Evolutionary conservation across 2,329 filamentous ascomycete species (phyloP), one percentile per base, ranked within the genome.

Genomic region (Coniochaeta sp.): DNA sequence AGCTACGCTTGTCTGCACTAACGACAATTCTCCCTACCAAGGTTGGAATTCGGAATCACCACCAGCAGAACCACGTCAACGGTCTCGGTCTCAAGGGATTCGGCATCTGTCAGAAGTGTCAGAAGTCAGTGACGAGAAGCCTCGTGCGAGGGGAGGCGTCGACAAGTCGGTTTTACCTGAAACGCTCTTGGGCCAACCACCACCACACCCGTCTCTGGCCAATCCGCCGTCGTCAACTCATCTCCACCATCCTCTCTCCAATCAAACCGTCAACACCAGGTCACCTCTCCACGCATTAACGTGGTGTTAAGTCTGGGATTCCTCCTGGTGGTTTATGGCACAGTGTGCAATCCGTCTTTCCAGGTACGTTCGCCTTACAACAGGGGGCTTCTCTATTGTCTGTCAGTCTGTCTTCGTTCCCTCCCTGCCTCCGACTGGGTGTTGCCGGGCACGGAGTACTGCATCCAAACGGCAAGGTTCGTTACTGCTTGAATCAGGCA

Each of bases 131-230:
- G 32, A 36, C 30, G 24, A 34, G 54, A 36, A 24, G 19, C 52
- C n/a, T 34, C 52, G n/a, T 28, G 7, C 30, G 54, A 38, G 17
- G 52, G 32, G 8, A 30, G 50, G 50, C 50, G 34, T 56, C 32
- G 54, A 56, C 28, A 36, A 19, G 55, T 57, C 55, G 12, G 55
- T 57, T 57, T 57, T 57, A 57, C 34, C 38, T 57, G 55, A 57
- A 57, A 57, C 55, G 24, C n/a, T 17, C 55, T 57, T 57, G 34
- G 22, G 34, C 55, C 34, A 57, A 57, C 55, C 55, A 44, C 55
- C 55, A 57, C 55, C 55, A 44, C 55, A 30, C 38, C 55, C 17
- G 16, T 6, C n/a, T 42, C 38, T 57, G 55, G 32, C 55, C 55
- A 57, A 57, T 57, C 55, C 55, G 17, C 36, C 24, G 22, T 16